These are phyloP conservation scores for Lasiodiplodia citricola DNA, from an alignment of 2,329 filamentous ascomycete species.

Conservation along the genomic window DNA sequence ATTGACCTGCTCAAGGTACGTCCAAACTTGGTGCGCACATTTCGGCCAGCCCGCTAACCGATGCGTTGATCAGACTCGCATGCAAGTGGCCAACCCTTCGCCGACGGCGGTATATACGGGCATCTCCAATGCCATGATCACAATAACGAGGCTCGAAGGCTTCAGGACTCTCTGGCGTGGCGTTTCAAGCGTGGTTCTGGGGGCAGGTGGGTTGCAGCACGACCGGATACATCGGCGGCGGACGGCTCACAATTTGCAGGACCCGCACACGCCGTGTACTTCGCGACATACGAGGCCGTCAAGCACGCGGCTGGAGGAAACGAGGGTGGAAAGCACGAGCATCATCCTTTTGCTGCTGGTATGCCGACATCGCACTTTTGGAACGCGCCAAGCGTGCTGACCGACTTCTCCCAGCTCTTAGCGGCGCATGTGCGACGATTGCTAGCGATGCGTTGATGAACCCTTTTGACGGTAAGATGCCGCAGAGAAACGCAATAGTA, in stretches of 20 bases:
- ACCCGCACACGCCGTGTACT: slow-evolving; percentile 96
- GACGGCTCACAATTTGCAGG: slow-evolving; percentile 60
- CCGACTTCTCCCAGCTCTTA: slow-evolving; percentile 70
- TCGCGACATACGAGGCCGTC: slow-evolving; percentile 95
- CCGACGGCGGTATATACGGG: slow-evolving; percentile 84
- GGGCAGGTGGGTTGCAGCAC: slow-evolving; percentile 69
- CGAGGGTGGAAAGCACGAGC: slow-evolving; percentile 79
- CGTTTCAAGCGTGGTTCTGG: slow-evolving; percentile 93
- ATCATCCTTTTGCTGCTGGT: slow-evolving; percentile 95
- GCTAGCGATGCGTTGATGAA: slow-evolving; percentile 99
- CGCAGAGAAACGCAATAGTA: background rate
- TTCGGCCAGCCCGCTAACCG: background rate
- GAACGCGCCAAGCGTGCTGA: slow-evolving; percentile 27
- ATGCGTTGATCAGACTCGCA: slow-evolving; percentile 73
- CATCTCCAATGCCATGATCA: slow-evolving; percentile 88
- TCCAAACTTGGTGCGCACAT: slow-evolving; percentile 20
- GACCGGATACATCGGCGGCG: background rate
- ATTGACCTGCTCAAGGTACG: slow-evolving; percentile 95
- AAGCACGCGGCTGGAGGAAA: slow-evolving; percentile 97
- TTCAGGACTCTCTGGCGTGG: slow-evolving; percentile 93
- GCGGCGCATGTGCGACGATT: slow-evolving; percentile 93
- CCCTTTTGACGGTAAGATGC: slow-evolving; percentile 84
- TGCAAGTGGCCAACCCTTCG: slow-evolving; percentile 92
- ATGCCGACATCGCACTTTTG: slow-evolving; percentile 36
- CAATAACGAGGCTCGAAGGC: slow-evolving; percentile 89